Conservation (phyloP, 2,329 filamentous ascomycete genomes). For the Microascus cirrosus region DNA sequence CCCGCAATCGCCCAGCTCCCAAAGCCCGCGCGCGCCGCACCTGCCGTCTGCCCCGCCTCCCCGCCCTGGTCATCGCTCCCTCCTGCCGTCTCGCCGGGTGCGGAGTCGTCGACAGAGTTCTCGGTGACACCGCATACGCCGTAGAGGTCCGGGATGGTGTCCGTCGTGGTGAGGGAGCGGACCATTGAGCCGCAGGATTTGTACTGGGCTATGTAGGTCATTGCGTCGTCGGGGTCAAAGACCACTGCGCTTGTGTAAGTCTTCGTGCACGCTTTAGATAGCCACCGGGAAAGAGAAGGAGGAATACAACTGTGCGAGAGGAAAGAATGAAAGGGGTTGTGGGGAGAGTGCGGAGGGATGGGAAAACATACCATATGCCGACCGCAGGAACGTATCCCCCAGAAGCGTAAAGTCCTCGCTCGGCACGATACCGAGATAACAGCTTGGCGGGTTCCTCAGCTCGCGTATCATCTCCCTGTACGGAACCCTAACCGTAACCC, state of each 20-base stretch:
- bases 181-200: constrained; percentile 30
- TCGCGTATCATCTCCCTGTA: constrained; percentile 30
- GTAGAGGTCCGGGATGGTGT: constrained; percentile 5
- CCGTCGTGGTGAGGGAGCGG: constrained; percentile 4
- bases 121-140: constrained; percentile 6
- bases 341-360: too few species aligned
- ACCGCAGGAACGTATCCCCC: constrained; percentile 42
- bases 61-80: too few species aligned
- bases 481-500: constrained; percentile 34
- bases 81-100: background rate
- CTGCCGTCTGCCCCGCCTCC: background rate
- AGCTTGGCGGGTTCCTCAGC: constrained; percentile 16
- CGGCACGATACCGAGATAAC: constrained; percentile 37
- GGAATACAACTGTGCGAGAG: background rate
- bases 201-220: constrained; percentile 38
- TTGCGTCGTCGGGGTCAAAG: constrained; percentile 37
- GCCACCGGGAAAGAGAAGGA: background rate
- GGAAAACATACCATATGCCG: constrained; percentile 31
- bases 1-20: background rate
- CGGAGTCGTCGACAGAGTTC: background rate
- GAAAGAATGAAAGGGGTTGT: background rate
- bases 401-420: constrained; percentile 35
- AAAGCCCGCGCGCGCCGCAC: background rate
- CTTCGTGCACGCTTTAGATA: background rate
- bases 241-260: constrained; percentile 22